Percentiles rank a stretch among this genome's conserved stretches.
Conservation (phyloP, 2,329 filamentous ascomycete genomes). For the Colletotrichum horii region DNA sequence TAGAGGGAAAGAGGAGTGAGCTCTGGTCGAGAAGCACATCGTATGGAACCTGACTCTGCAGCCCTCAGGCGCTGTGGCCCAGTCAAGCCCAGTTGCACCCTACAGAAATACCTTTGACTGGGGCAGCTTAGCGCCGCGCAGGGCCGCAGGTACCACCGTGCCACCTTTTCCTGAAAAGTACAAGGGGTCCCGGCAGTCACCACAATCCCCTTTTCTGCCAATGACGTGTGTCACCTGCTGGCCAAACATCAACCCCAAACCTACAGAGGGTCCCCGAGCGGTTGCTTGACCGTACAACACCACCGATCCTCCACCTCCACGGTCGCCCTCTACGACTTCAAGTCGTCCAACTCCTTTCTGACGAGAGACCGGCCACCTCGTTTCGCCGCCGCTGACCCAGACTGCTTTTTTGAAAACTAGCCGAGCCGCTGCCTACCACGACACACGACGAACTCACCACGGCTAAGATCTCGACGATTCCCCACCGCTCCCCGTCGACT, state of each 20-base stretch:
- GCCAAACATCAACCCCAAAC: slow-evolving; percentile 22
- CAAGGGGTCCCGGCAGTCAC: slow-evolving; percentile 22
- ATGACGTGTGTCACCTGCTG: slow-evolving; percentile 24
- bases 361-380: background rate
- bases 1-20: background rate
- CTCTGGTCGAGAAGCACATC: background rate
- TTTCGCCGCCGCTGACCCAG: background rate
- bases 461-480: background rate
- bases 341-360: background rate
- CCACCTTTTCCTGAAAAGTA: slow-evolving; percentile 17
- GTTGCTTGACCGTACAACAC: slow-evolving; percentile 20
- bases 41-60: background rate
- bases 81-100: background rate
- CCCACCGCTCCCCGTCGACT: background rate
- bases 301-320: background rate
- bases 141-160: slow-evolving; percentile 20
- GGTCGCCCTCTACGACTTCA: background rate
- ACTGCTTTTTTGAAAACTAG: background rate
- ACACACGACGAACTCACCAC: background rate
- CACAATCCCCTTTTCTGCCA: slow-evolving; percentile 22
- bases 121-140: slow-evolving; percentile 20
- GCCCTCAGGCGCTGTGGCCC: background rate
- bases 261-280: slow-evolving; percentile 21
- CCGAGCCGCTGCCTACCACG: background rate
- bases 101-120: background rate